Conservation (phyloP, 805 yeast species). For the Metschnikowia rubicola region DNA sequence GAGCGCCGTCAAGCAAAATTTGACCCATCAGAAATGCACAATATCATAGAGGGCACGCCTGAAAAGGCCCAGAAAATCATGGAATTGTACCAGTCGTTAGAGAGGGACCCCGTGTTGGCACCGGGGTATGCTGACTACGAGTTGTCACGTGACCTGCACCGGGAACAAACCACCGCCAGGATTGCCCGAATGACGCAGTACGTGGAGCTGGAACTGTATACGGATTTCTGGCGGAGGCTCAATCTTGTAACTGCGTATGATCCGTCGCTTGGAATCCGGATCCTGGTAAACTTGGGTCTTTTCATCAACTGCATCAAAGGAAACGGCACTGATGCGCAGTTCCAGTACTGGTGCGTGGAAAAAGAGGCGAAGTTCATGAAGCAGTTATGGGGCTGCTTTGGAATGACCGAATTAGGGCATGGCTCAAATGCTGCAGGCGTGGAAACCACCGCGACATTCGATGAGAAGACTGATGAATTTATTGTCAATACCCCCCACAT, state of each 20-base stretch:
- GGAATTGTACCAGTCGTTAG: constrained; percentile 32
- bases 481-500: constrained; percentile 45
- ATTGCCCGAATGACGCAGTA: constrained; percentile 36
- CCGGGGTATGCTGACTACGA: constrained; percentile 34
- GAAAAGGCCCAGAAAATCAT: constrained; percentile 31
- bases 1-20: constrained; percentile 33
- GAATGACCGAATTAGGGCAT: constrained; percentile 22
- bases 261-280: constrained; percentile 38
- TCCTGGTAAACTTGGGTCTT: constrained; percentile 38
- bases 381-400: constrained; percentile 26
- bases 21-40: constrained; percentile 38
- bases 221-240: constrained; percentile 33
- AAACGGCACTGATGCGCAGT: constrained; percentile 40
- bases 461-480: constrained; percentile 39
- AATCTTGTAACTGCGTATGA: constrained; percentile 36
- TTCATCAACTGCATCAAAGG: constrained; percentile 39
- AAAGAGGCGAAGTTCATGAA: constrained; percentile 34
- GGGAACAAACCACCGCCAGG: constrained; percentile 32
- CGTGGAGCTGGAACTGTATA: constrained; percentile 30
- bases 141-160: constrained; percentile 25
- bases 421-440: constrained; percentile 22
- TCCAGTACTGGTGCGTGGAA: constrained; percentile 33
- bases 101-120: constrained; percentile 36
- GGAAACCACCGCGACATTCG: constrained; percentile 32
- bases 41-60: constrained; percentile 39